These are phyloP conservation scores for Sclerotinia borealis DNA, from an alignment of 2,329 filamentous ascomycete genomes.

Conservation along the genomic window DNA sequence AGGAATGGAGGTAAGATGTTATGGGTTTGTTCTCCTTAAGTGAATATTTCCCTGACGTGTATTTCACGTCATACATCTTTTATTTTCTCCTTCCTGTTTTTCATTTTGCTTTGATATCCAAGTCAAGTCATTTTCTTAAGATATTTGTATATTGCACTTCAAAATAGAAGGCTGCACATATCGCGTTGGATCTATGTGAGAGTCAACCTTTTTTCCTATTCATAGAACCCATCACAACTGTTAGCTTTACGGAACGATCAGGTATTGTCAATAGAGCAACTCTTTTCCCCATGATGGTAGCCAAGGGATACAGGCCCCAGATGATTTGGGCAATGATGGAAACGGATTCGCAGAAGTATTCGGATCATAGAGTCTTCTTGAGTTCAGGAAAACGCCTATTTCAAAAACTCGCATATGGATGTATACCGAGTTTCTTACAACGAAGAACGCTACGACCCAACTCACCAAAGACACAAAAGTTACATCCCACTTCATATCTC, in stretches of 20 bases:
- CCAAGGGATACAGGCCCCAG: neutral
- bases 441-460: conserved; percentile 26
- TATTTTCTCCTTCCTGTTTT: neutral
- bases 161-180: neutral
- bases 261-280: neutral
- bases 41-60: neutral
- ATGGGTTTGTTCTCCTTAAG: neutral
- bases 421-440: conserved; percentile 33
- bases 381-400: conserved; percentile 22
- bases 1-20: neutral
- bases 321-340: conserved; percentile 7
- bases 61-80: neutral
- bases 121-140: neutral
- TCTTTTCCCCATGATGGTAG: neutral
- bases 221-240: neutral
- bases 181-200: neutral
- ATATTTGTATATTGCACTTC: neutral
- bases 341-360: conserved; percentile 7
- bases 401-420: conserved; percentile 24
- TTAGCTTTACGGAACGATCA: neutral
- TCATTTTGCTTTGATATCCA: neutral
- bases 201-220: neutral
- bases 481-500: conserved; percentile 39
- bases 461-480: conserved; percentile 20
- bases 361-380: conserved; percentile 20